phyloP scores from a whole-genome alignment of 148 eudicot genomes.

The Mesembryanthemum crystallinum region DNA sequence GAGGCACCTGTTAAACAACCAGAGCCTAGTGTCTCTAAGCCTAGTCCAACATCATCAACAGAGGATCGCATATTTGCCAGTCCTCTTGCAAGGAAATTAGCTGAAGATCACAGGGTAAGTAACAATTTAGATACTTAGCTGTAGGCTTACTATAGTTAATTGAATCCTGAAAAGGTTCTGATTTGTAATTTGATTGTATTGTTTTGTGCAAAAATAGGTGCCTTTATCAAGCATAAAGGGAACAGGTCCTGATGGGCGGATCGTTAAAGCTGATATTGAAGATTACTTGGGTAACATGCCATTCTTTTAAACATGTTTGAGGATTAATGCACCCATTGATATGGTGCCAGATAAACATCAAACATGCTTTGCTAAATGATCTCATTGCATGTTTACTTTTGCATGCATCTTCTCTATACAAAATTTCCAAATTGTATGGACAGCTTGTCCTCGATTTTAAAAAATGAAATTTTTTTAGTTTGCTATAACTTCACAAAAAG shows the following conservation, averaged over 20 bases:
- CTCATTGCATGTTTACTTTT: neutral
- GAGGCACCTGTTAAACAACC: conserved; percentile 41
- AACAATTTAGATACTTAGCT: conserved; percentile 7
- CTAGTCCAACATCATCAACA: conserved; percentile 41
- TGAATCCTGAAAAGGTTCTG: neutral
- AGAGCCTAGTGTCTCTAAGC: conserved; percentile 48
- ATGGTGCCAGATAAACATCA: neutral
- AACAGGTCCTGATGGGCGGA: conserved; percentile 91
- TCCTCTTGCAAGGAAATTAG: conserved; percentile 90
- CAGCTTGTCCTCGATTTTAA: neutral
- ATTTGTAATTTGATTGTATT: conserved; percentile 2
- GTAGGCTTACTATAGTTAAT: conserved; percentile 3
- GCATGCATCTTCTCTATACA: neutral
- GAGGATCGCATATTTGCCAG: conserved; percentile 91
- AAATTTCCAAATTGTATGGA: neutral
- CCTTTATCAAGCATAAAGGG: conserved; percentile 87
- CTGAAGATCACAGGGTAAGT: conserved; percentile 79
- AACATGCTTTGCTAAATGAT: conserved; percentile 1
- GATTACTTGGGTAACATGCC: conserved; percentile 74
- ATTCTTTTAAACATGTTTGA: neutral
- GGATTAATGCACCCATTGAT: neutral
- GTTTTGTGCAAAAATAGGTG: conserved; percentile 40
- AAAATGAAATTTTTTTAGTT: neutral
- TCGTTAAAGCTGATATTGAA: conserved; percentile 94
- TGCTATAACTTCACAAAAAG: too few relatives aligned